Evolutionary conservation across 331 rosid genomes (phyloP).

Genomic region (Ulmus americana): DNA sequence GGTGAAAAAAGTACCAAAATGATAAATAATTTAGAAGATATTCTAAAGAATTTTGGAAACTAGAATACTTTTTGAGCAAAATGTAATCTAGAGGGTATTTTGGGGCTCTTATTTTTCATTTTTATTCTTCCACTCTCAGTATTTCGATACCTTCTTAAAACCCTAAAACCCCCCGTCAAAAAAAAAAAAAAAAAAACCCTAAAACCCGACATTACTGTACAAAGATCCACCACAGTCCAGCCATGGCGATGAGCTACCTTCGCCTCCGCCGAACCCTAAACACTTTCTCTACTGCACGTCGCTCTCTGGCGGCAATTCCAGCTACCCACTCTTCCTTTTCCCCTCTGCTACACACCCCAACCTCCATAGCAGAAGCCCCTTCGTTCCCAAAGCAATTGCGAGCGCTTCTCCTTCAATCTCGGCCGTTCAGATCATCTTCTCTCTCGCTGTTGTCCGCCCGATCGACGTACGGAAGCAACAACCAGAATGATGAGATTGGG

Average conservation of each 20-base stretch:
- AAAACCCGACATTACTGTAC: not conserved
- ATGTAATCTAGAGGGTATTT: no score
- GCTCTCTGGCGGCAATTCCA: conserved; percentile 22
- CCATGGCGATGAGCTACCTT: conserved; percentile 47
- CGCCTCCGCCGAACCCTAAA: conserved; percentile 45
- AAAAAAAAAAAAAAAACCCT: not conserved
- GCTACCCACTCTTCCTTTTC: conserved; percentile 14
- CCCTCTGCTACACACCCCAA: not conserved
- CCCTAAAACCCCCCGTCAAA: not conserved
- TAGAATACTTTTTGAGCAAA: no score
- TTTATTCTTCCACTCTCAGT: no score
- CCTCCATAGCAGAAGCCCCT: not conserved
- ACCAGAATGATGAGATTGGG: conserved; percentile 50
- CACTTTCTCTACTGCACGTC: conserved; percentile 34
- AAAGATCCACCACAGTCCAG: not conserved
- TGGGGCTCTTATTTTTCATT: no score
- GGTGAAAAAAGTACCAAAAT: no score
- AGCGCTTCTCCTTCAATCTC: conserved; percentile 27
- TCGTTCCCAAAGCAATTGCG: not conserved
- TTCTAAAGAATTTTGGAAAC: no score
- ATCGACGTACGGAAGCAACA: conserved; percentile 15
- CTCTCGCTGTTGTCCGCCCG: conserved; percentile 39
- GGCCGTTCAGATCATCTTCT: conserved; percentile 38
- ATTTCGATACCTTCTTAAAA: not conserved
- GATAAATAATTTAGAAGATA: no score